Evolutionary conservation across 192 early-diverging fungal species (phyloP), one percentile per base, ranked within the genome.

Genomic region (Linnemannia zychae): DNA sequence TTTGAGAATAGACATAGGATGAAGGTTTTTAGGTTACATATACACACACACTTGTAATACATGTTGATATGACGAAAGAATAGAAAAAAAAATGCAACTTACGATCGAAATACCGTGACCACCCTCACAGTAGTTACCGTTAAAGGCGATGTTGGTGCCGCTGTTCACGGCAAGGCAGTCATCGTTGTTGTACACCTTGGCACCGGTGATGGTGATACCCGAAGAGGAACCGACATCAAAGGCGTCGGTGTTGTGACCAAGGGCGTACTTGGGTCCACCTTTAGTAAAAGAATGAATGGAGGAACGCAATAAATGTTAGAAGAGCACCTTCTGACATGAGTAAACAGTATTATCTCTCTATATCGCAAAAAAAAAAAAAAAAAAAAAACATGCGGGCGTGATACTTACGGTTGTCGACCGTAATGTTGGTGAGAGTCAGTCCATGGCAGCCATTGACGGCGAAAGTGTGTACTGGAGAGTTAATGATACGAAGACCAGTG

Each of bases 161-260:
- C 75, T 79, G 72, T 91, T 91, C 6, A 91, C 53, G 52, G 90
- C 90, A 79, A 90, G 65, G 60, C 90, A 91, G 46, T 91, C 90
- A 67, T 91, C 90, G 72, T 84, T 86, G 71, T 91, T 91, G 63
- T 74, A 72, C 24, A 91, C 71, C 24, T 79, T 79, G 6, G 82
- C 72, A 47, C 81, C 72, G 3, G 31, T 63, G 67, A 91, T 88
- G 44, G 74, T 80, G 33, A 91, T 72, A 18, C 66, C 76, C 16
- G 57, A 78, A 40, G 87, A 82, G 65, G 60, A 74, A 7, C 46
- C 53, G 34, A 87, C 65, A 69, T 85, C 89, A 37, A 89, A 86
- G 13, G 76, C 89, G 33, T 90, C 89, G 1, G 89, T 90, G 34
- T 90, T 90, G 77, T 90, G 78, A 31, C 80, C 82, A 48, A 77